Evolutionary conservation across 768 basidiomycete species (phyloP), one percentile per base, ranked within the genome.

Genomic region (Lentinula sp.): DNA sequence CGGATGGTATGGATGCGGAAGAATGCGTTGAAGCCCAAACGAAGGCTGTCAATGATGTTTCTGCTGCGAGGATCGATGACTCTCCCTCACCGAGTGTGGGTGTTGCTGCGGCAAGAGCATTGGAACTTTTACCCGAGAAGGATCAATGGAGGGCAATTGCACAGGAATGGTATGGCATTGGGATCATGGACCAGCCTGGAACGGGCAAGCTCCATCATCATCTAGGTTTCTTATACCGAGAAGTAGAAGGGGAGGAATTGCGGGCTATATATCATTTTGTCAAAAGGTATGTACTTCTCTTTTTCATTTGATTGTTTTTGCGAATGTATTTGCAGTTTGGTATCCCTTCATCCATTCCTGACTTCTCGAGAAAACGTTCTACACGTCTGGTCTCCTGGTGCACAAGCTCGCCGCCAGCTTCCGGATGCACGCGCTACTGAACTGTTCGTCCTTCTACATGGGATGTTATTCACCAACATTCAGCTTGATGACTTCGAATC

Each of bases 391-490:
- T 90, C 93, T 6, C 79, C 80, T 3, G 74, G 85, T 2, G 80
- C 88, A 0, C 92, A 94, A 69, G 78, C 85, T 6, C 83, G 86
- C 16, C 87, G 93, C 2, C 82, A 86, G 15, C 80, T 81, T 9
- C 88, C 95, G 2, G 94, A 96, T 65, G 85, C 90, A 5, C 78
- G 76, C 1, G 81, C 80, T 0, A 73, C 88, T 0, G 93, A 95
- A 28, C 80, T 97, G 0, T 99, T 98, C 65, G 85, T 98, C 36
- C 84, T 93, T 10, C 78, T 99, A 0, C 97, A 98, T 62, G 95
- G 97, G 32, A 95, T 98, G 94, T 81, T 99, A 1, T 98, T 98
- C 75, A 98, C 97, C 13, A 88, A 91, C 64, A 93, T 97, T 64
- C 84, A 95, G 64, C 85, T 99, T 32, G 97, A 99, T 71, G 91